Evolutionary conservation across 2,329 filamentous ascomycete genomes (phyloP).

Genomic region (Penicillium sp.): DNA sequence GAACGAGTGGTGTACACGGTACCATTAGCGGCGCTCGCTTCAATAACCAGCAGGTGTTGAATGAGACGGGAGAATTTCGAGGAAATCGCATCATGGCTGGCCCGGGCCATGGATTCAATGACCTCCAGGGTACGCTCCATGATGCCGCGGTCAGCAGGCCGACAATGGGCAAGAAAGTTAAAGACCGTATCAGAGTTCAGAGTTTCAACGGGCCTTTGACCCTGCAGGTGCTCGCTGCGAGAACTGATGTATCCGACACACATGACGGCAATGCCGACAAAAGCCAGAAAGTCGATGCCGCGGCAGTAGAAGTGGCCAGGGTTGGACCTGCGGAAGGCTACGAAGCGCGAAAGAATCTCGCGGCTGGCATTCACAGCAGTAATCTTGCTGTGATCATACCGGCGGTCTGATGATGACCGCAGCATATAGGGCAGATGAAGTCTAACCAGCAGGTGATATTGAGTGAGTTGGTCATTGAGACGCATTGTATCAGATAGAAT

Average conservation of each 20-base stretch:
- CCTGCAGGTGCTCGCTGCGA: constrained; percentile 10
- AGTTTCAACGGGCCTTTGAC: background rate
- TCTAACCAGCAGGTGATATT: constrained; percentile 54
- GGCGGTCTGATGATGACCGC: constrained; percentile 32
- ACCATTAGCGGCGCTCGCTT: constrained; percentile 37
- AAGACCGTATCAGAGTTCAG: constrained; percentile 13
- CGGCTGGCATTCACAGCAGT: constrained; percentile 55
- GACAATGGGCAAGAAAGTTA: constrained; percentile 45
- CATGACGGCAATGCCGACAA: constrained; percentile 42
- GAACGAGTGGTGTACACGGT: constrained; percentile 27
- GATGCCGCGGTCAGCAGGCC: constrained; percentile 45
- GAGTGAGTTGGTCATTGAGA: constrained; percentile 53
- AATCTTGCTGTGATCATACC: constrained; percentile 53
- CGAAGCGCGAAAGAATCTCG: constrained; percentile 52
- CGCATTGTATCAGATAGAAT: constrained; percentile 36
- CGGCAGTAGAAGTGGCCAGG: constrained; percentile 47
- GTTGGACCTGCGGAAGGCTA: constrained; percentile 48
- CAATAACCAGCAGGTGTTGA: constrained; percentile 41
- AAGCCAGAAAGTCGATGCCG: constrained; percentile 55
- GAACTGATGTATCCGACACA: constrained; percentile 54
- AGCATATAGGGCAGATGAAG: constrained; percentile 60
- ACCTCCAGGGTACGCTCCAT: constrained; percentile 41
- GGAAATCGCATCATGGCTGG: constrained; percentile 29
- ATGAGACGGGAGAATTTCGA: constrained; percentile 37
- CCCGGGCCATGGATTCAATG: constrained; percentile 31